Evolutionary conservation across 345 rosid genomes (phyloP), one percentile per base, ranked within the genome.

Genomic region (Citrus unshiu): DNA sequence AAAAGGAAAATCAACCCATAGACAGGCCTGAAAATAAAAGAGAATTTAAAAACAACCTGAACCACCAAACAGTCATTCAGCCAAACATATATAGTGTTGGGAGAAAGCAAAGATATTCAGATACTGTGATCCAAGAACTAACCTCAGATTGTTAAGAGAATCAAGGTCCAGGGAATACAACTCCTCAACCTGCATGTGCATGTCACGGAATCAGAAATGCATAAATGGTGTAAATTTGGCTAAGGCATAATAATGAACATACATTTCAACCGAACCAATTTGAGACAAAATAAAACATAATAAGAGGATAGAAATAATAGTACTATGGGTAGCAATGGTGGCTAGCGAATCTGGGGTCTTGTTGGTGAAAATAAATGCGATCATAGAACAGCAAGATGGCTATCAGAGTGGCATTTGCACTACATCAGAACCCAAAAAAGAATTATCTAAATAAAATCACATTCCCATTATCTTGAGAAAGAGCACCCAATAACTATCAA

Each of bases 1-100:
- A 95, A 95, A 79, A 95, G 98, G 88, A 95, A 95, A 81, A 95
- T 89, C 91, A 95, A 82, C 75, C 99, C 99, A 58, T 92, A 94
- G 21, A 95, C 88, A 58, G 99, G 99, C 89, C 99, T 95, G 86
- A 72, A 57, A 84, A 77, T 61, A 43, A 67, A 65, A 79, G 61
- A 56, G 60, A 70, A 49, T 25, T 27, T 22, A 43, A 43, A 46
- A 12, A 46, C 18, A 46, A 16, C 2, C 19, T 2, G 34, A 22
- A 56, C 24, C 25, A 6, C 56, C 7, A 25, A 40, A 63, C 19
- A 29, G 7, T 16, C 32, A 66, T 43, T 51, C 54, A 13, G 9
- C n/a, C n/a, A 66, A 63, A 8, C 2, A 75, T 19, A 21, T 10
- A 35, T 29, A 37, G 4, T 32, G 70, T 14, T 24, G 60, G 54